phyloP scores from a whole-genome alignment of 768 basidiomycete genomes.

The Suillus subalutaceus region DNA sequence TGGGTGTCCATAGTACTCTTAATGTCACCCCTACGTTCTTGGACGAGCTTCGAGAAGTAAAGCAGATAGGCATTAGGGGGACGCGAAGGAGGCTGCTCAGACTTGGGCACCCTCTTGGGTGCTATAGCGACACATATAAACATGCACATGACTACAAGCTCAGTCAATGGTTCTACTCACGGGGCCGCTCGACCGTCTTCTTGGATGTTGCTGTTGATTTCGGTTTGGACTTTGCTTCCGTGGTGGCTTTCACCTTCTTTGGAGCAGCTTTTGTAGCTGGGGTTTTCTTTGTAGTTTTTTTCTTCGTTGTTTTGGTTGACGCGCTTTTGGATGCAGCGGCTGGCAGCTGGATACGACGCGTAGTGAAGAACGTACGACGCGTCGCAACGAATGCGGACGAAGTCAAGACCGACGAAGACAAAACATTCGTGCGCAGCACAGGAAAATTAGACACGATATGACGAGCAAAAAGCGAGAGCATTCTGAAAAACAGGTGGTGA shows the following conservation, averaged over 20 bases:
- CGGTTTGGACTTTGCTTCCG: constrained; percentile 14
- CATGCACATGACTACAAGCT: not conserved
- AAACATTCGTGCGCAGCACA: constrained; percentile 2
- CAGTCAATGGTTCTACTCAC: constrained; percentile 18
- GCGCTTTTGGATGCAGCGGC: constrained; percentile 11
- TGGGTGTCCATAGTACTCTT: not conserved
- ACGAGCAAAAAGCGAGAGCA: constrained; percentile 21
- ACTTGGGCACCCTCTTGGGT: constrained; percentile 19
- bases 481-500: constrained; percentile 11
- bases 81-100: constrained; percentile 30
- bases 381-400: constrained; percentile 12
- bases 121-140: not conserved
- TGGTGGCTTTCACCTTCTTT: constrained; percentile 8
- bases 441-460: constrained; percentile 10
- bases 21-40: not conserved
- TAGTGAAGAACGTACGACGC: constrained; percentile 31
- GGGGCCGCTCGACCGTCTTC: constrained; percentile 10
- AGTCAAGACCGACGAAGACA: constrained; percentile 4
- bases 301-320: constrained; percentile 7
- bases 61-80: constrained; percentile 29
- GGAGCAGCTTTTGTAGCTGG: constrained; percentile 11
- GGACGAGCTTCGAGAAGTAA: constrained; percentile 25
- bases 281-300: constrained; percentile 11
- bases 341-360: constrained; percentile 21
- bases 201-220: constrained; percentile 13